Percentiles rank a stretch among this genome's conserved stretches.
These are phyloP conservation scores for Chaetomium sp. DNA, from an alignment of 2,329 filamentous ascomycete species.

Conservation along the genomic window DNA sequence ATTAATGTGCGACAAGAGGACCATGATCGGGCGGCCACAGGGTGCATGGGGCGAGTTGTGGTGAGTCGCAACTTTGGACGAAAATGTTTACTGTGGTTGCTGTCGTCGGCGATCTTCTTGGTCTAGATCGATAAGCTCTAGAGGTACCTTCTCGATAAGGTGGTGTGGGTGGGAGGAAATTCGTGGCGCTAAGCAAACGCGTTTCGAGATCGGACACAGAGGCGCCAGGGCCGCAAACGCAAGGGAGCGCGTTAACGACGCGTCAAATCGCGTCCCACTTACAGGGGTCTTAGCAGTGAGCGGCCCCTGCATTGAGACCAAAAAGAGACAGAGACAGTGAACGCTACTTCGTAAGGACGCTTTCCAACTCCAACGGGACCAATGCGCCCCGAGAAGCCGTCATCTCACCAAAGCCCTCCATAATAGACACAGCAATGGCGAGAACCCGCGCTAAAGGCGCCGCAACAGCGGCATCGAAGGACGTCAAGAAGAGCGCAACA, in stretches of 20 bases:
- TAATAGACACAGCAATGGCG: slow-evolving; percentile 45
- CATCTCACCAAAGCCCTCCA: neutral
- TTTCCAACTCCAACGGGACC: neutral
- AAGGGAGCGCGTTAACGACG: slow-evolving; percentile 21
- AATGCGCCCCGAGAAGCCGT: neutral
- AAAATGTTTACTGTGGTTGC: neutral
- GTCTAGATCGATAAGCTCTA: slow-evolving; percentile 21
- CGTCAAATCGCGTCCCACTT: slow-evolving; percentile 32
- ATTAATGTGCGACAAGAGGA: slow-evolving; percentile 36
- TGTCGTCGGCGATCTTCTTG: neutral
- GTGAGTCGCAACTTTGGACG: neutral
- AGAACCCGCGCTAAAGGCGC: slow-evolving; percentile 50
- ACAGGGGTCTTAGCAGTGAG: slow-evolving; percentile 20
- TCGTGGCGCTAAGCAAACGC: slow-evolving; percentile 11
- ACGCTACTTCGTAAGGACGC: neutral
- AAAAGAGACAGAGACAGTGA: neutral
- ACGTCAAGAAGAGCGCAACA: slow-evolving; percentile 38
- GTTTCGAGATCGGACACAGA: slow-evolving; percentile 1
- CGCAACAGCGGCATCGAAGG: slow-evolving; percentile 33
- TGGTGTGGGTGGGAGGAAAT: slow-evolving; percentile 14
- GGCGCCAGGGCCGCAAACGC: no score
- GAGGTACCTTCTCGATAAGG: slow-evolving; percentile 20
- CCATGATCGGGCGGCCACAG: slow-evolving; percentile 33
- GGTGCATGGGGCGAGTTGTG: slow-evolving; percentile 22
- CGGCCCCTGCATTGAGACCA: slow-evolving; percentile 10